phyloP scores from a whole-genome alignment of 2,329 filamentous ascomycete species.

The Aspergillus sp. region DNA sequence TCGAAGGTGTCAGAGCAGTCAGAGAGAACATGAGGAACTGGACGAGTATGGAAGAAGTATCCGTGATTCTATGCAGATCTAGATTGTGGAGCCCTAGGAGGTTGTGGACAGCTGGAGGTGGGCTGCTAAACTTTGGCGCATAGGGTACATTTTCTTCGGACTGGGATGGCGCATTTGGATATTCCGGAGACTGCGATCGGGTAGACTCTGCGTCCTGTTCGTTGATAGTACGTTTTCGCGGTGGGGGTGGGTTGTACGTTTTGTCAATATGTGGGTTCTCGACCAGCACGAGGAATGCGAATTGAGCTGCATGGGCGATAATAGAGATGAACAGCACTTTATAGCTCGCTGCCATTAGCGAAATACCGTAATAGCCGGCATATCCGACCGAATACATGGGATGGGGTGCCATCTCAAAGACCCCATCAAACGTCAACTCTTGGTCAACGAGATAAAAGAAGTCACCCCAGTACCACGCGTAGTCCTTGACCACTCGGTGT shows the following conservation, averaged over 20 bases:
- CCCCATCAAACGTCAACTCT: conserved; percentile 94
- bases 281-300: conserved; percentile 85
- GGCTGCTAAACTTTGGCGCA: conserved; percentile 44
- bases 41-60: conserved; percentile 76
- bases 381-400: conserved; percentile 99
- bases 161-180: conserved; percentile 32
- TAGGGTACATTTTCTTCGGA: conserved; percentile 38
- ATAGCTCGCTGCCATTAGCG: conserved; percentile 96
- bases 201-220: conserved; percentile 31
- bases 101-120: conserved; percentile 73
- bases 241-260: conserved; percentile 88
- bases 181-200: conserved; percentile 30
- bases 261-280: conserved; percentile 98
- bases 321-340: conserved; percentile 97
- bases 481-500: conserved; percentile 96
- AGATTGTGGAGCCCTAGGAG: conserved; percentile 80
- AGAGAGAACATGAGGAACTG: conserved; percentile 73
- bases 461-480: conserved; percentile 99
- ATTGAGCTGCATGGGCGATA: conserved; percentile 88
- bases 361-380: conserved; percentile 96
- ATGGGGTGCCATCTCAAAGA: conserved; percentile 98
- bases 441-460: conserved; percentile 99
- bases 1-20: conserved; percentile 74
- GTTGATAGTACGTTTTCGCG: conserved; percentile 53
- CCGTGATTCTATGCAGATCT: conserved; percentile 83